Conservation (phyloP, 1,139 yeast genomes). For the Magnusiomyces magnusii region DNA sequence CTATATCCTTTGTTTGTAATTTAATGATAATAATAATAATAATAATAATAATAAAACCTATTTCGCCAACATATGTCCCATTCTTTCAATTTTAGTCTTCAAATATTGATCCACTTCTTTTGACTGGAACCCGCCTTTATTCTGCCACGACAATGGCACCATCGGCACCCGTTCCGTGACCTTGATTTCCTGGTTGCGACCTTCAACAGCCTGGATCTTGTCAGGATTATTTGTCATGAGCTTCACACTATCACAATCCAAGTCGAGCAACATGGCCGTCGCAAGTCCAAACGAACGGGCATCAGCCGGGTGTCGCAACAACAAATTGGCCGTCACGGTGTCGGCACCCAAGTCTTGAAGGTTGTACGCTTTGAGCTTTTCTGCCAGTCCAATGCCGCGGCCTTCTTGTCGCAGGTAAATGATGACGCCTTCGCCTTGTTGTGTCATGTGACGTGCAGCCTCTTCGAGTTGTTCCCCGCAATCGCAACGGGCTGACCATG, state of each 20-base stretch:
- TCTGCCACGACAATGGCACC: slow-evolving; percentile 91
- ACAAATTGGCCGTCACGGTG: slow-evolving; percentile 90
- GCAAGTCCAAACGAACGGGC: slow-evolving; percentile 90
- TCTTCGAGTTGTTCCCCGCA: slow-evolving; percentile 99
- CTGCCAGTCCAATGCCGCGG: slow-evolving; percentile 95
- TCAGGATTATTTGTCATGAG: slow-evolving; percentile 94
- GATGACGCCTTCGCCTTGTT: slow-evolving; percentile 82
- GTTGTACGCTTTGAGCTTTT: slow-evolving; percentile 93
- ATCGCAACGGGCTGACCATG: slow-evolving; percentile 98
- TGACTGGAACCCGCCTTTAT: slow-evolving; percentile 64
- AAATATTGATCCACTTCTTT: slow-evolving; percentile 88
- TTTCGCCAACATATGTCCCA: slow-evolving; percentile 60
- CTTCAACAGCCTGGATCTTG: slow-evolving; percentile 90
- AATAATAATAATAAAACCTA: not conserved
- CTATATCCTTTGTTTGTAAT: too few relatives aligned
- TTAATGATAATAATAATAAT: slow-evolving; percentile 6
- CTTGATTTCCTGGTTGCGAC: slow-evolving; percentile 57
- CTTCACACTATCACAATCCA: slow-evolving; percentile 66
- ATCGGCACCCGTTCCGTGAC: slow-evolving; percentile 89
- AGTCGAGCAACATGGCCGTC: slow-evolving; percentile 80
- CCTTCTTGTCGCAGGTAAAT: slow-evolving; percentile 98
- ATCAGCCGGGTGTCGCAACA: slow-evolving; percentile 95
- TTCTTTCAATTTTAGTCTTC: slow-evolving; percentile 87
- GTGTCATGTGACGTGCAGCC: slow-evolving; percentile 90
- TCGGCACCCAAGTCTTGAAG: slow-evolving; percentile 97